Evolutionary conservation across 257 asterid genomes (phyloP), one percentile per base, ranked within the genome.

Genomic region (Penstemon davidsonii): DNA sequence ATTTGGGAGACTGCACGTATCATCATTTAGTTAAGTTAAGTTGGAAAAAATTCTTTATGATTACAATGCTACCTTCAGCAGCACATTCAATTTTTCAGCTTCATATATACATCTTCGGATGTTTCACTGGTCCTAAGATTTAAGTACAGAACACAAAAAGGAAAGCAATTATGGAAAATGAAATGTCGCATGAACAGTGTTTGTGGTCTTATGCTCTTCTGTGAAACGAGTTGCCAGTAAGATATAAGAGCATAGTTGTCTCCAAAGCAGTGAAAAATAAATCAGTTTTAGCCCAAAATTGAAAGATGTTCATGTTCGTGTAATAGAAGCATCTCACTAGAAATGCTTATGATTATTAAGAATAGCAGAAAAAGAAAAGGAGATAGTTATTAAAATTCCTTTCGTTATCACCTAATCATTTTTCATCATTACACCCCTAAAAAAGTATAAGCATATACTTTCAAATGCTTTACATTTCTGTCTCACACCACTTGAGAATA

Each of bases 391-490:
- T 19, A 39, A 58, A 18, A 18, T 5, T 46, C 49, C 18, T 3
- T 8, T 15, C 55, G n/a, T 52, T 4, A 7, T 7, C 51, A 43
- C 13, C 47, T 0, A 9, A 66, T 19, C 51, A 51, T 9, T 38
- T 9, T 52, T 7, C 4, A 51, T 51, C 38, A 38, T 38, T 12
- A 49, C 8, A 38, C 57, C 4, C 4, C 11, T 9, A 9, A 49
- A 61, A 12, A 13, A 19, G 55, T 18, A 6, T 25, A 25, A 25
- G 33, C 33, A 25, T 25, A 25, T 25, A 25, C 33, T 76, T 50
- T 25, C 44, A 66, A 68, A 36, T 67, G 69, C 5, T 70, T 40
- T 33, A 64, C 45, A 54, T 41, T 72, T 61, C 6, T 49, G 45
- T 67, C 37, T 43, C 49, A 42, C 62, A 58, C 73, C 60, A 49